These are phyloP conservation scores for Xanthoparmelia taractica DNA, from an alignment of 495 filamentous ascomycete genomes.

Conservation along the genomic window DNA sequence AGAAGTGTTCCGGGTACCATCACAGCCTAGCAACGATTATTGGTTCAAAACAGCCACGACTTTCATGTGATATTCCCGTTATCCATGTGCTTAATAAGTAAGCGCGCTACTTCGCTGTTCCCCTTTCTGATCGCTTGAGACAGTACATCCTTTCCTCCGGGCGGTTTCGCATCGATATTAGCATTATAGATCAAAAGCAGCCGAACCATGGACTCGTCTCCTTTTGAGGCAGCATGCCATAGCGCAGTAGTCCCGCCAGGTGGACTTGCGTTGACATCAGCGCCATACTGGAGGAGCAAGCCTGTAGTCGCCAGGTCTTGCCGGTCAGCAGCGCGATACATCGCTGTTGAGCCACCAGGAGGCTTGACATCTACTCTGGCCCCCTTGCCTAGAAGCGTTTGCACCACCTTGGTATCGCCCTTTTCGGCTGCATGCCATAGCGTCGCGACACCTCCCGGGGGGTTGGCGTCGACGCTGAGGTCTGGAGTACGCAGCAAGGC, in stretches of 20 bases:
- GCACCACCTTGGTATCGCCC: slow-evolving; percentile 13
- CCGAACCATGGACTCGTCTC: slow-evolving; percentile 12
- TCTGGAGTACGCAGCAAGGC: slow-evolving; percentile 9
- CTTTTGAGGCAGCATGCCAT: slow-evolving; percentile 14
- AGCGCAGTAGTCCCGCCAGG: slow-evolving; percentile 21
- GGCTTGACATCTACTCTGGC: slow-evolving; percentile 18
- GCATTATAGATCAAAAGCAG: slow-evolving; percentile 20
- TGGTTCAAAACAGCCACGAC: neutral
- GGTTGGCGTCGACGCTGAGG: slow-evolving; percentile 15
- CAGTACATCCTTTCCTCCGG: slow-evolving; percentile 16
- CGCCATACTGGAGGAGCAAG: slow-evolving; percentile 17
- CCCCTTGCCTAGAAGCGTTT: slow-evolving; percentile 10
- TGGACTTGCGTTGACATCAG: slow-evolving; percentile 20
- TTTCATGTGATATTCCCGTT: neutral
- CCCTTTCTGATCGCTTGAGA: slow-evolving; percentile 18
- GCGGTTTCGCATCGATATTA: slow-evolving; percentile 13
- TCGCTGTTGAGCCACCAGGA: slow-evolving; percentile 16
- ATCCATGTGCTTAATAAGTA: slow-evolving; percentile 6
- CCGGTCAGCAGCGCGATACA: slow-evolving; percentile 17
- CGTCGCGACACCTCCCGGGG: slow-evolving; percentile 19
- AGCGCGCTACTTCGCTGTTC: slow-evolving; percentile 4
- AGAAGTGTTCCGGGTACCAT: neutral
- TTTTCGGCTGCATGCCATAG: slow-evolving; percentile 22
- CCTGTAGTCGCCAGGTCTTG: slow-evolving; percentile 13
- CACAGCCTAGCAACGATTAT: neutral